Base-by-base conservation (phyloP, 345 rosid species). In the Triadica sebifera region DNA sequence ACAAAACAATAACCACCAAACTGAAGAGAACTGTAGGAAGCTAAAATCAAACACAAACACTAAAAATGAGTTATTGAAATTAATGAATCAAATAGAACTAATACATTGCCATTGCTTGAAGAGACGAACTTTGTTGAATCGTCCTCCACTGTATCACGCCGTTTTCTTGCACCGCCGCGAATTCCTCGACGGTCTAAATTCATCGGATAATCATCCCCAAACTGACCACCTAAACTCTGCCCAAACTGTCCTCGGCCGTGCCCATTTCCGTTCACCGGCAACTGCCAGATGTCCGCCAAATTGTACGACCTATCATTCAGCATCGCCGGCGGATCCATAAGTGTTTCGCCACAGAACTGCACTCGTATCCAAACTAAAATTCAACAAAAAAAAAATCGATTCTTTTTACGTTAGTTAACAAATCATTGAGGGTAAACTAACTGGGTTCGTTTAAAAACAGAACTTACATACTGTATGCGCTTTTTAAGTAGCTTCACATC, bases 211-310 rank as follows among this genome's bases (percentile, higher is more conserved):
- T 75, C 78, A 55, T 74, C 76, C 7, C 34, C 77, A 69, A 85
- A 85, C 53, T 78, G 88, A 72, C 74, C 84, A 75, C 74, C 84
- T 71, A 87, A 80, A 68, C 79, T 74, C 41, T 76, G 80, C 58
- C 81, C 87, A 55, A 84, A 71, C 71, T 74, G 86, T 5, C 86
- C 89, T 68, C 78, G 73, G 58, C 70, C 34, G 34, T 1, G 34
- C 34, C 34, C 61, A 37, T 76, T 77, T 64, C 85, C 86, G 74
- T 78, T 86, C 43, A 87, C 55, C 74, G 90, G 87, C 71, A 85
- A 86, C 81, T 78, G 93, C 98, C 93, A 93, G 92, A 91, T 87
- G 93, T 91, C 98, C 47, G 89, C 70, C 65, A 88, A 74, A 75
- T 78, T 84, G 75, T 77, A 88, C 38, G 86, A 74, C 61, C 83